Evolutionary conservation across 2,329 filamentous ascomycete species (phyloP), one percentile per base, ranked within the genome.

Genomic region (Colletotrichum sojae): DNA sequence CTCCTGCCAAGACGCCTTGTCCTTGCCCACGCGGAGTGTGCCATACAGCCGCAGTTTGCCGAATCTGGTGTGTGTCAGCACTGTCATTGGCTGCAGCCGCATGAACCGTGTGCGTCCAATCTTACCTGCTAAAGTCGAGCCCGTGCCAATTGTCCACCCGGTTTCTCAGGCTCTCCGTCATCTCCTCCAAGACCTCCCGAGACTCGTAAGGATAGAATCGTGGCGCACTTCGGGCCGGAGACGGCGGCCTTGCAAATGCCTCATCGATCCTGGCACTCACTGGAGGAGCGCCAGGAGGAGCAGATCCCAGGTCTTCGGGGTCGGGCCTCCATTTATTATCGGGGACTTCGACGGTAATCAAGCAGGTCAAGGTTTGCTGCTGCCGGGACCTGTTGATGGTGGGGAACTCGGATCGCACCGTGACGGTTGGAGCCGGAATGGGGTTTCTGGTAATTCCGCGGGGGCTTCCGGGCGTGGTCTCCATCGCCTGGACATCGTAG

Each of bases 81-180:
- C 60, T 73, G 46, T 43, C 9, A 58, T 61, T 49, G 40, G 64
- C 36, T 43, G 16, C 39, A 36, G 15, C 15, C 39, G 63, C 57
- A 46, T 36, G 15, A 18, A 48, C 53, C 62, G 59, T 16, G 48
- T 36, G 15, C 40, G 55, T 22, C 6, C 22, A 65, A 68, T 72
- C 84, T 75, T 83, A 92, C 87, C 93, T 89, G 76, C 90, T 89
- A 76, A 98, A 98, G 77, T 98, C 95, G 20, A 99, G 85, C 0
- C 96, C 95, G 78, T 99, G 96, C 96, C 96, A 99, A 75, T 98
- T 98, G 75, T 99, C 96, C 12, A 99, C 96, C n/a, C 95, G 91
- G 53, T 85, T 89, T 67, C 94, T 90, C 67, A 99, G 83, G 71
- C 91, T 93, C 76, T 98, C 94, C 0, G 95, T 97, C 76, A 96